phyloP scores from a whole-genome alignment of 2,329 filamentous ascomycete species.

The Botrytis squamosa region DNA sequence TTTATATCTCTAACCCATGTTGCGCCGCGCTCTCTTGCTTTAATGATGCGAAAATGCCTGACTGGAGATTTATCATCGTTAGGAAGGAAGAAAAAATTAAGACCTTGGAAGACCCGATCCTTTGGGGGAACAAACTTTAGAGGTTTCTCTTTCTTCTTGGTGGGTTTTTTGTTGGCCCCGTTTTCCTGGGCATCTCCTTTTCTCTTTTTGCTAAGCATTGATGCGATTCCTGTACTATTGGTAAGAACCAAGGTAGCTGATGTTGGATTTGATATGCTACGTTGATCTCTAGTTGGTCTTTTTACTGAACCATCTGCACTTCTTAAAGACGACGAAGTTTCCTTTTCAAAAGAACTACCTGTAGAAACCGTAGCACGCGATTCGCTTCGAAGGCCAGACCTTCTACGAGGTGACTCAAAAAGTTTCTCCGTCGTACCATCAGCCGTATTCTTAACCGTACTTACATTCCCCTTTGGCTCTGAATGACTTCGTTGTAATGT shows the following conservation, averaged over 20 bases:
- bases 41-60: slow-evolving; percentile 70
- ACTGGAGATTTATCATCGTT: slow-evolving; percentile 70
- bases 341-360: slow-evolving; percentile 22
- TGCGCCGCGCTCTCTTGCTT: slow-evolving; percentile 73
- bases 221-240: slow-evolving; percentile 33
- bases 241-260: slow-evolving; percentile 31
- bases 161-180: slow-evolving; percentile 14
- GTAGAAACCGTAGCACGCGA: slow-evolving; percentile 23
- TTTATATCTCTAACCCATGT: slow-evolving; percentile 61
- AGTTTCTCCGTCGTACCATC: slow-evolving; percentile 25
- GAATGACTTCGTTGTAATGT: slow-evolving; percentile 30
- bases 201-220: slow-evolving; percentile 32
- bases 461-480: slow-evolving; percentile 26
- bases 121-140: slow-evolving; percentile 50
- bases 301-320: not conserved
- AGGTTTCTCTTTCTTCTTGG: slow-evolving; percentile 48
- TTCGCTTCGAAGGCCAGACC: slow-evolving; percentile 30
- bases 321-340: slow-evolving; percentile 14
- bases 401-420: slow-evolving; percentile 18
- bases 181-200: slow-evolving; percentile 21
- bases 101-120: slow-evolving; percentile 57
- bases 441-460: not conserved
- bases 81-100: slow-evolving; percentile 77
- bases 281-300: slow-evolving; percentile 25
- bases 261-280: slow-evolving; percentile 32